Base-by-base conservation (phyloP, 2,329 filamentous ascomycete species). In the Aureobasidium sp. region DNA sequence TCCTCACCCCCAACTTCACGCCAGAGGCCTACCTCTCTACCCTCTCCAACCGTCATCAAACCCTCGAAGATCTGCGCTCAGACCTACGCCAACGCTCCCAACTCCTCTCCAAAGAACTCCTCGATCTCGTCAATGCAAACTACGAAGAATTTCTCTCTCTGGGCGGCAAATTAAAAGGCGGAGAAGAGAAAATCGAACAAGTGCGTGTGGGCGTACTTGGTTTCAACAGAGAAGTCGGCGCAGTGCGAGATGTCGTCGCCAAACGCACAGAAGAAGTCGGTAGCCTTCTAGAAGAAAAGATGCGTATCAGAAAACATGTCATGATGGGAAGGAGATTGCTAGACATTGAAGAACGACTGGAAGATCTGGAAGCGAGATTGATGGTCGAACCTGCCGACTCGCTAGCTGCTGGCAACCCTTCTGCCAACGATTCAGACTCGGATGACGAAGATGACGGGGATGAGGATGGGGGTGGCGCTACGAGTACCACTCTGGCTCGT, bases 111-210 rank as follows among this genome's bases (percentile, higher is more conserved):
- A 81, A 85, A 58, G 93, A 98, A 71, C 78, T 98, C 2, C 77
- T 98, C 16, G 91, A 96, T 71, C 80, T 98, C 6, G 93, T 98
- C 60, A 98, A 98, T 66, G 80, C 85, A 48, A 95, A 98, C 70
- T 97, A 98, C 67, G 85, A 89, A 42, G 86, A 91, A 54, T 98
- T 98, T 62, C 71, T 98, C 4, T 84, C 84, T 0, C 72, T 98
- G 0, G 94, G 93, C 0, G 82, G 79, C 41, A 87, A 89, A 61
- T 72, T 98, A 38, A 81, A 82, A 51, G 90, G 90, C 2, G 94
- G 94, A 6, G 90, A 95, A 64, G 91, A 96, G 63, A 87, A 85
- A 66, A 85, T 96, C 0, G 90, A 95, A 66, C 89, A 94, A 64
- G 85, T 97, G 27, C 80, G 88, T 38, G 86, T 98, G 0, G 89